A percentile compares a stretch with the other conserved stretches of the same genome.
These are phyloP conservation scores for Heritiera fomes DNA, from an alignment of 345 rosid genomes.

Conservation along the genomic window DNA sequence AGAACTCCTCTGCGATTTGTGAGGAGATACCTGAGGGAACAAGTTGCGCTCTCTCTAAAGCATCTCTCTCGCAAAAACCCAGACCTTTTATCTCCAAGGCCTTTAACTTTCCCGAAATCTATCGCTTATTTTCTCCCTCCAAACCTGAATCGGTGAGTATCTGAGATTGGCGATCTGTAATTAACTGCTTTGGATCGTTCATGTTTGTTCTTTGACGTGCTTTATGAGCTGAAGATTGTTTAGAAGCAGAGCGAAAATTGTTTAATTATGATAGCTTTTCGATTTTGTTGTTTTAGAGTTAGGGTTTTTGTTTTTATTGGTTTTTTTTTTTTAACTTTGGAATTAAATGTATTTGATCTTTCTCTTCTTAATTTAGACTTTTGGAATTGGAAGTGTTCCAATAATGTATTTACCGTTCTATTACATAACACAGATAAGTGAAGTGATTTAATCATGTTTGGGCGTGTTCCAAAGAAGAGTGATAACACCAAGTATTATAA, in stretches of 20 bases:
- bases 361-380: not conserved
- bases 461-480: conserved; percentile 40
- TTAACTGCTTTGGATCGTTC: conserved; percentile 9
- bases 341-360: not conserved
- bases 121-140: not conserved
- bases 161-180: not conserved
- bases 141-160: conserved; percentile 7
- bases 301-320: not conserved
- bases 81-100: not conserved
- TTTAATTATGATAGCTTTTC: not conserved
- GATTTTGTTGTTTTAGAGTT: not conserved
- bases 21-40: conserved; percentile 5
- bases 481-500: conserved; percentile 44
- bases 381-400: not conserved
- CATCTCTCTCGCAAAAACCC: not conserved
- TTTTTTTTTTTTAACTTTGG: not conserved
- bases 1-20: not conserved
- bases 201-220: conserved; percentile 7
- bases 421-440: conserved; percentile 4
- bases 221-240: not conserved
- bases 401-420: not conserved
- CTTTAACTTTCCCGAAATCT: not conserved
- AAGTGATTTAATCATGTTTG: conserved; percentile 48
- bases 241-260: not conserved
- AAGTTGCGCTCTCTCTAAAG: not conserved